phyloP scores from a whole-genome alignment of 139 green algal species.

The Volvox africanus region DNA sequence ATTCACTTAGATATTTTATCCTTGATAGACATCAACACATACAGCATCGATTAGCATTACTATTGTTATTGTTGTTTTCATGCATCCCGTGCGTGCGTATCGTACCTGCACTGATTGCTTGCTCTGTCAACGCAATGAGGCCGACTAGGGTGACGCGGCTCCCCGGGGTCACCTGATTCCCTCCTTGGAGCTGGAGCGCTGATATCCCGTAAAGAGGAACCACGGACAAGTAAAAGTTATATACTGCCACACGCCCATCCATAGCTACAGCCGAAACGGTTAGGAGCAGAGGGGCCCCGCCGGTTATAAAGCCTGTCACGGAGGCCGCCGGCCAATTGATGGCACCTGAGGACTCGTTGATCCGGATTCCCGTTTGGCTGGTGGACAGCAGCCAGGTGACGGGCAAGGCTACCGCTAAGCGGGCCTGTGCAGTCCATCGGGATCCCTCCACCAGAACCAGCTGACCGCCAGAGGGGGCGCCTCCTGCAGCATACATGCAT shows the following conservation, averaged over 20 bases:
- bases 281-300: background rate
- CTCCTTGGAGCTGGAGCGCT: background rate
- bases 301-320: background rate
- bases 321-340: background rate
- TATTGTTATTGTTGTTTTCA: background rate
- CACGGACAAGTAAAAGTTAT: conserved; percentile 4
- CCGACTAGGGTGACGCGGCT: background rate
- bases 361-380: background rate
- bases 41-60: background rate
- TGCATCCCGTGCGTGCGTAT: no score
- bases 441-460: background rate
- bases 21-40: background rate
- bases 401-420: background rate
- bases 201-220: conserved; percentile 16
- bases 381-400: conserved; percentile 4
- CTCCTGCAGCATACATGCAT: background rate
- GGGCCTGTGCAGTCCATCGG: background rate
- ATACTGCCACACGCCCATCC: background rate
- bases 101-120: background rate
- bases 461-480: background rate
- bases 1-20: no score
- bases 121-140: background rate
- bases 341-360: background rate
- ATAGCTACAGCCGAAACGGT: background rate
- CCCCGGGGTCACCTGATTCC: background rate